Conservation (phyloP, 1,284 basidiomycete genomes). For the Sanguinoderma infundibulare region DNA sequence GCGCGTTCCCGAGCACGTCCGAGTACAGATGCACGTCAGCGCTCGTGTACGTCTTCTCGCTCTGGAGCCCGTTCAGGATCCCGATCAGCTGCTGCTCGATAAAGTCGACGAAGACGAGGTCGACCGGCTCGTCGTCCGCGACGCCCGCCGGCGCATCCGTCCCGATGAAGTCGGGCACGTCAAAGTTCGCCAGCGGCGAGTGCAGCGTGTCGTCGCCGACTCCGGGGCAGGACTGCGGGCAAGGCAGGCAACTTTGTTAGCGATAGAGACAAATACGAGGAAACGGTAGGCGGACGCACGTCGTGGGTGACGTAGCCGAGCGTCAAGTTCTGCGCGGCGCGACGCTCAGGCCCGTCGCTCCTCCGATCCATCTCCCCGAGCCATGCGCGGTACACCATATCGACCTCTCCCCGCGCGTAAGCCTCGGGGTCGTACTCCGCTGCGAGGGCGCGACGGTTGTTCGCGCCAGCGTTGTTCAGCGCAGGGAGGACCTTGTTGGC, state of each 20-base stretch:
- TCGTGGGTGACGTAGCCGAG: slow-evolving; percentile 78
- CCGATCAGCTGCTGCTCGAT: slow-evolving; percentile 55
- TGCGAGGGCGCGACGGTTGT: slow-evolving; percentile 17
- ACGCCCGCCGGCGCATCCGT: slow-evolving; percentile 56
- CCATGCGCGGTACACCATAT: slow-evolving; percentile 56
- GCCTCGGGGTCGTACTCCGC: slow-evolving; percentile 34
- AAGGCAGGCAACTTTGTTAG: background rate
- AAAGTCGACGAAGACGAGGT: slow-evolving; percentile 75
- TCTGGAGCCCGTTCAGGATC: slow-evolving; percentile 61
- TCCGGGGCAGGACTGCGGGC: slow-evolving; percentile 63
- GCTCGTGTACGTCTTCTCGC: slow-evolving; percentile 50
- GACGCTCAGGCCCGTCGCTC: slow-evolving; percentile 35
- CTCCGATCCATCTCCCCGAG: slow-evolving; percentile 55
- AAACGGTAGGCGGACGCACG: slow-evolving; percentile 45
- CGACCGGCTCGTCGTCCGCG: slow-evolving; percentile 54
- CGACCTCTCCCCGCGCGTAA: slow-evolving; percentile 57
- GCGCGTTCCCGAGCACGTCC: slow-evolving; percentile 50
- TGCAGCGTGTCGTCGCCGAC: slow-evolving; percentile 73
- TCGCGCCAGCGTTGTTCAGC: slow-evolving; percentile 45
- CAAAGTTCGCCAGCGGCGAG: slow-evolving; percentile 51
- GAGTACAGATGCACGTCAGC: slow-evolving; percentile 59
- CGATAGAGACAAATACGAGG: too few species aligned
- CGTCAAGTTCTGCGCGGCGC: slow-evolving; percentile 53
- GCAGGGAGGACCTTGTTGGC: slow-evolving; percentile 58
- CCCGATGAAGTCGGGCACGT: slow-evolving; percentile 60